Percentiles rank a stretch among this genome's conserved stretches.
Conservation (phyloP, 1,139 yeast species). For the Sugiyamaella neomexicana region DNA sequence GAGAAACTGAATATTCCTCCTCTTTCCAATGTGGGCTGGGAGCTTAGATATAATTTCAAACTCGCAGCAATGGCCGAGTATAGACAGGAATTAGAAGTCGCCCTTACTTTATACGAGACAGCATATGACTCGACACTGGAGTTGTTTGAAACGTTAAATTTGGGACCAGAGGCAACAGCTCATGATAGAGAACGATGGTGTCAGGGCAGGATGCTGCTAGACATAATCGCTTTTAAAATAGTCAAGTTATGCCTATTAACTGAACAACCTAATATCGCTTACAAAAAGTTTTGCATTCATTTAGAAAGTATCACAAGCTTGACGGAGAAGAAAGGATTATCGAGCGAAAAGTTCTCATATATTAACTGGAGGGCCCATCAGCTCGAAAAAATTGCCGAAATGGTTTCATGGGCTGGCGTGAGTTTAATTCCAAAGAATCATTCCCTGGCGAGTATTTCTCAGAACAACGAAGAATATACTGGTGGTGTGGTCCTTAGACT, state of each 20-base stretch:
- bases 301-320: conserved; percentile 48
- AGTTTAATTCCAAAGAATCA: background rate
- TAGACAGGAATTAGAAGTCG: conserved; percentile 48
- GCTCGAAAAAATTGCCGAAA: conserved; percentile 57
- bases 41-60: conserved; percentile 53
- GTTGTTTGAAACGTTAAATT: conserved; percentile 37
- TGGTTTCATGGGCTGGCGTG: conserved; percentile 38
- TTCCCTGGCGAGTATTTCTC: background rate
- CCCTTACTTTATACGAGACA: conserved; percentile 50
- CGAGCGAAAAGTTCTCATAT: conserved; percentile 34
- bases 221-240: conserved; percentile 62
- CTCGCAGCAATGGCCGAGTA: conserved; percentile 51
- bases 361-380: conserved; percentile 46
- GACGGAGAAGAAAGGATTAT: conserved; percentile 32
- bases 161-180: background rate
- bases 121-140: conserved; percentile 51
- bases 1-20: conserved; percentile 27
- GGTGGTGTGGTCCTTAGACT: conserved; percentile 38
- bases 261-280: conserved; percentile 59
- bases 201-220: conserved; percentile 53
- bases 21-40: conserved; percentile 44
- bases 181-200: conserved; percentile 40
- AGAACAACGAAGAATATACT: conserved; percentile 26
- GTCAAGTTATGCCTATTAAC: conserved; percentile 61
- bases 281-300: conserved; percentile 65